Percentiles rank a stretch among this genome's conserved stretches.
Conservation (phyloP, 768 basidiomycete genomes). For the Trametes cubensis region DNA sequence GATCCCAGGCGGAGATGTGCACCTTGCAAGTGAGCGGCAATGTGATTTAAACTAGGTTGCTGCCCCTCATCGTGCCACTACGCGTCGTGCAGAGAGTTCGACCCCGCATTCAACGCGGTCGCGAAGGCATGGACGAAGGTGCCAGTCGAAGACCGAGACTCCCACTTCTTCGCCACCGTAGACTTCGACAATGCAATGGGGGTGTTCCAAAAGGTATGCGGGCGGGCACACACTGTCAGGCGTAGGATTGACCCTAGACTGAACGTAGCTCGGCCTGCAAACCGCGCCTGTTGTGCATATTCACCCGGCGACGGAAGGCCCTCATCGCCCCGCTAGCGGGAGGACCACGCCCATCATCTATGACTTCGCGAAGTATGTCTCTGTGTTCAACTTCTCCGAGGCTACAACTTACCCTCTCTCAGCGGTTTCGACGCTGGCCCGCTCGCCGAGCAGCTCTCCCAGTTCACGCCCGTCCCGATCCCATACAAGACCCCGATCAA, state of each 20-base stretch:
- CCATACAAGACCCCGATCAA: slow-evolving; percentile 81
- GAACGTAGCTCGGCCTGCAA: slow-evolving; percentile 70
- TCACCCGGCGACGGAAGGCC: slow-evolving; percentile 74
- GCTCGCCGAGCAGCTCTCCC: slow-evolving; percentile 74
- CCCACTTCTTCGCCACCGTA: slow-evolving; percentile 89
- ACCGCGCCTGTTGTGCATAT: slow-evolving; percentile 86
- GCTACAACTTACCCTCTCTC: slow-evolving; percentile 8
- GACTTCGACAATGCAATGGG: slow-evolving; percentile 81
- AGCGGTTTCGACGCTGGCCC: slow-evolving; percentile 85
- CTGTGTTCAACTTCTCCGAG: too few species aligned
- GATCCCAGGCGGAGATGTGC: slow-evolving; percentile 77
- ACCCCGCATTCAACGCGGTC: slow-evolving; percentile 79
- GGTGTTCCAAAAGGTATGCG: slow-evolving; percentile 77
- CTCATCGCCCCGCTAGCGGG: slow-evolving; percentile 59
- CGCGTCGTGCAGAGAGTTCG: slow-evolving; percentile 67
- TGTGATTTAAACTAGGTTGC: too few species aligned
- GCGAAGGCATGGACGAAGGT: slow-evolving; percentile 80
- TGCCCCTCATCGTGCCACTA: neutral
- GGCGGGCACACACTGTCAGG: neutral
- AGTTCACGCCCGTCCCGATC: slow-evolving; percentile 76
- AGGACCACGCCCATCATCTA: slow-evolving; percentile 64
- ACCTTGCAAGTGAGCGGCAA: slow-evolving; percentile 81
- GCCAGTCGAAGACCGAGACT: slow-evolving; percentile 61
- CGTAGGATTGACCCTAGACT: neutral
- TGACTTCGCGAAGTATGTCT: slow-evolving; percentile 77